phyloP scores from a whole-genome alignment of 2,329 filamentous ascomycete genomes.

The Ascosphaera acerosa region DNA sequence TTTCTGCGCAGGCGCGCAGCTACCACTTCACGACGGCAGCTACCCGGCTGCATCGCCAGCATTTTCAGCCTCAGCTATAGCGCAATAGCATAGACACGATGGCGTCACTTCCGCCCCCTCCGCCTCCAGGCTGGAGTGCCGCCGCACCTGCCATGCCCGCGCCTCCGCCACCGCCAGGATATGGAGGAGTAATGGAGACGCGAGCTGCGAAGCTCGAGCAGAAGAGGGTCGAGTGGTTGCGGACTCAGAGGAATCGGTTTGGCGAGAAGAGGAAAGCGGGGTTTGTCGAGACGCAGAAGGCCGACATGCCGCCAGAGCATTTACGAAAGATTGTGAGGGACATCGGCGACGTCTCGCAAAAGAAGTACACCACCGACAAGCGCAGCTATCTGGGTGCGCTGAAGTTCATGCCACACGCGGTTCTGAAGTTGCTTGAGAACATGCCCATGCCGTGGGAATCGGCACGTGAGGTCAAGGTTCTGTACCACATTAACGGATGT shows the following conservation, averaged over 20 bases:
- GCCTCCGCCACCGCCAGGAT: slow-evolving; percentile 64
- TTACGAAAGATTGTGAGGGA: slow-evolving; percentile 94
- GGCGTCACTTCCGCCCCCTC: slow-evolving; percentile 36
- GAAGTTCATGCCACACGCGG: slow-evolving; percentile 98
- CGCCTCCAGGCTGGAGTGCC: slow-evolving; percentile 40
- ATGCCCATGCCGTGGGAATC: slow-evolving; percentile 99
- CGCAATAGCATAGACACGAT: slow-evolving; percentile 21
- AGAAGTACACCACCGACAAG: slow-evolving; percentile 98
- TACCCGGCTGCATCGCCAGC: too few species aligned
- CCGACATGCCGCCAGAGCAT: slow-evolving; percentile 96
- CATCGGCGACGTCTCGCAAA: slow-evolving; percentile 96
- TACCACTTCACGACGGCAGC: too few species aligned
- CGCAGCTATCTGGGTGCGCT: slow-evolving; percentile 87
- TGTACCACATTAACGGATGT: slow-evolving; percentile 96
- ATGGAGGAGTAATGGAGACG: slow-evolving; percentile 54
- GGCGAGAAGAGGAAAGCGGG: slow-evolving; percentile 92
- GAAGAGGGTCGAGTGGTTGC: slow-evolving; percentile 98
- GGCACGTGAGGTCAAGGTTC: slow-evolving; percentile 80
- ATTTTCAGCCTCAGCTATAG: background rate
- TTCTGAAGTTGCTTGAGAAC: slow-evolving; percentile 89
- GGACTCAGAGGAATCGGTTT: slow-evolving; percentile 71
- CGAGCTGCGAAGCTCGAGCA: slow-evolving; percentile 85
- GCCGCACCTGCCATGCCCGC: slow-evolving; percentile 26
- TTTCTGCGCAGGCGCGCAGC: too few species aligned
- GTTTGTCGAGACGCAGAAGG: slow-evolving; percentile 94